phyloP scores from a whole-genome alignment of 2,329 filamentous ascomycete species.

The Magnaporthales sp. region DNA sequence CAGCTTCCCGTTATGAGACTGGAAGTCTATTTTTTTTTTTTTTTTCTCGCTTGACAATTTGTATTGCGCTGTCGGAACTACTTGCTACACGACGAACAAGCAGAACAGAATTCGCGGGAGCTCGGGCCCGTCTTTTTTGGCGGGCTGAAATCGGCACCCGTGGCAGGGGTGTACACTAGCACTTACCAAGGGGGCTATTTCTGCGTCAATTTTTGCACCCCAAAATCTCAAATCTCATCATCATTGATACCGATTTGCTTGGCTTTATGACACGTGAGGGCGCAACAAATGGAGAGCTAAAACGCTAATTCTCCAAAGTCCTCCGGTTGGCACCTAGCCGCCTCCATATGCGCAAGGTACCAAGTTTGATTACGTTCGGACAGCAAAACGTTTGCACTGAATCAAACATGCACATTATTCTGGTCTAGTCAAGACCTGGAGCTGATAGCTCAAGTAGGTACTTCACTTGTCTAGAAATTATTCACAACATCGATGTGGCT shows the following conservation, averaged over 20 bases:
- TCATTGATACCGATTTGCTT: neutral
- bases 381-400: neutral
- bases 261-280: neutral
- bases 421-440: no score
- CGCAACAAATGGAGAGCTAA: neutral
- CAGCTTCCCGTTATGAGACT: neutral
- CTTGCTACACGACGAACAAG: neutral
- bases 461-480: neutral
- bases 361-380: neutral
- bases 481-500: no score
- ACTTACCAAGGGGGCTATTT: neutral
- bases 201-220: neutral
- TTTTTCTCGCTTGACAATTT: neutral
- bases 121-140: neutral
- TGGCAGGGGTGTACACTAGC: neutral
- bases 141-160: neutral
- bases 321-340: no score
- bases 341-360: neutral
- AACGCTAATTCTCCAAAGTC: no score
- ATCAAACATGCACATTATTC: neutral
- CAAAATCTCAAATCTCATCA: neutral
- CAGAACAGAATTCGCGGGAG: neutral
- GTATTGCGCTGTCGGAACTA: neutral
- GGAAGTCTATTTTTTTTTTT: neutral
- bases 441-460: no score